Evolutionary conservation across 2,329 filamentous ascomycete species (phyloP).

Genomic region (Aspergillus tamarii): DNA sequence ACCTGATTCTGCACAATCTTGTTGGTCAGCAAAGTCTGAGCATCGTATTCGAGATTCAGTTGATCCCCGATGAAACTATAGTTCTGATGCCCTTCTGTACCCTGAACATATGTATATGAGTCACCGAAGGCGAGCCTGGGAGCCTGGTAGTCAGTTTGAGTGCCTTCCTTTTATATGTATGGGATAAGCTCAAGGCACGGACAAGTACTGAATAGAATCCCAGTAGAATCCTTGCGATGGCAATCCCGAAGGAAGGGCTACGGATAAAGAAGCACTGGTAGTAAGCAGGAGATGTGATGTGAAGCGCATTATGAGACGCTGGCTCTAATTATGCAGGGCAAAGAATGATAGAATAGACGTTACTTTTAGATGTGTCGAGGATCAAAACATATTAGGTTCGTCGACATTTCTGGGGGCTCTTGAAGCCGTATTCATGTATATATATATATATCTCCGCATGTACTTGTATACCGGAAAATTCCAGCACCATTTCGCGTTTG

Average conservation of each 20-base stretch:
- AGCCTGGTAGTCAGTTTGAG: conserved; percentile 12
- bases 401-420: neutral
- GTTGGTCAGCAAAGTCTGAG: conserved; percentile 48
- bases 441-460: conserved; percentile 9
- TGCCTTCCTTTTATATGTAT: neutral
- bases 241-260: conserved; percentile 5
- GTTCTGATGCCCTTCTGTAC: conserved; percentile 54
- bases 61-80: conserved; percentile 60
- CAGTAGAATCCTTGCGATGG: conserved; percentile 15
- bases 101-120: conserved; percentile 54
- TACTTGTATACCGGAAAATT: conserved; percentile 18
- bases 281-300: conserved; percentile 8
- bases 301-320: conserved; percentile 5
- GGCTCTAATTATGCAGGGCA: neutral
- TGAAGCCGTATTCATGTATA: neutral
- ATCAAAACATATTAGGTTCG: neutral
- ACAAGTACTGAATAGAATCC: conserved; percentile 23
- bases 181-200: conserved; percentile 6
- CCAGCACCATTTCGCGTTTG: neutral
- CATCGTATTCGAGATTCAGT: conserved; percentile 51
- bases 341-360: neutral
- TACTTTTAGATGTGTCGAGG: neutral
- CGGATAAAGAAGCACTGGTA: conserved; percentile 7
- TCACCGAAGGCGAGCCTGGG: conserved; percentile 35
- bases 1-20: conserved; percentile 56